Percentiles rank a stretch among this genome's conserved stretches.
phyloP scores from a whole-genome alignment of 108 stramenopile genomes.

The Chaetoceros tenuissimus region DNA sequence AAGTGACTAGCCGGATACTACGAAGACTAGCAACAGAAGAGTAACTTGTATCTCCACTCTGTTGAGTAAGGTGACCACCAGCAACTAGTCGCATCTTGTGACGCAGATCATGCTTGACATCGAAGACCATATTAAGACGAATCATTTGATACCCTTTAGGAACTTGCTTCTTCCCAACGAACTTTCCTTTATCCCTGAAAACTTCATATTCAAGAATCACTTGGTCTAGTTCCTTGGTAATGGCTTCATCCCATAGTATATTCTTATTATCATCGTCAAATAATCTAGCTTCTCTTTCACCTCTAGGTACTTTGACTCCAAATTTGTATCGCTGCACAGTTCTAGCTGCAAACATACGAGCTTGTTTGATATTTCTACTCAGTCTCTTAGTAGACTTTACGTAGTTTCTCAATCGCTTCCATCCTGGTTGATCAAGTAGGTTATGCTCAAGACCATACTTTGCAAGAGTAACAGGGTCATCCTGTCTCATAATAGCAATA shows the following conservation, averaged over 20 bases:
- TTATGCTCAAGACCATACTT: slow-evolving; percentile 1
- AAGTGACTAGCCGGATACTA: slow-evolving; percentile 11
- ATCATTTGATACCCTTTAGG: slow-evolving; percentile 28
- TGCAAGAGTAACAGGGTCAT: background rate
- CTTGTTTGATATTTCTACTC: too few species aligned
- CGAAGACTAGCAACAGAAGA: slow-evolving; percentile 25
- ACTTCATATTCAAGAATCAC: slow-evolving; percentile 1
- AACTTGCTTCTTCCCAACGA: too few species aligned
- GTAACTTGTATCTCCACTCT: slow-evolving; percentile 14
- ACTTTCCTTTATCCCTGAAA: background rate
- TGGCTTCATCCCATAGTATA: slow-evolving; percentile 18
- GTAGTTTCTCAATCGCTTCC: slow-evolving; percentile 5
- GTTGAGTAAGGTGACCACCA: slow-evolving; percentile 15
- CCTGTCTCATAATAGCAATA: too few species aligned
- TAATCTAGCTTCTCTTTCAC: slow-evolving; percentile 11
- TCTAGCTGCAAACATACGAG: too few species aligned
- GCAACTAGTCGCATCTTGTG: slow-evolving; percentile 22
- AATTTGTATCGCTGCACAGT: slow-evolving; percentile 22
- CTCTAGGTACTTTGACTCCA: slow-evolving; percentile 19
- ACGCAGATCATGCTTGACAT: slow-evolving; percentile 20
- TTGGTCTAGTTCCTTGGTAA: slow-evolving; percentile 1
- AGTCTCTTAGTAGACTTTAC: too few species aligned
- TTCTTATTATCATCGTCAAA: slow-evolving; percentile 16
- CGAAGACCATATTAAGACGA: slow-evolving; percentile 16
- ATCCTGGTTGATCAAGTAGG: slow-evolving; percentile 8